A percentile compares a stretch with the other conserved stretches of the same genome.
Evolutionary conservation across 2,329 filamentous ascomycete species (phyloP).

Genomic region (Xylaria sp.): DNA sequence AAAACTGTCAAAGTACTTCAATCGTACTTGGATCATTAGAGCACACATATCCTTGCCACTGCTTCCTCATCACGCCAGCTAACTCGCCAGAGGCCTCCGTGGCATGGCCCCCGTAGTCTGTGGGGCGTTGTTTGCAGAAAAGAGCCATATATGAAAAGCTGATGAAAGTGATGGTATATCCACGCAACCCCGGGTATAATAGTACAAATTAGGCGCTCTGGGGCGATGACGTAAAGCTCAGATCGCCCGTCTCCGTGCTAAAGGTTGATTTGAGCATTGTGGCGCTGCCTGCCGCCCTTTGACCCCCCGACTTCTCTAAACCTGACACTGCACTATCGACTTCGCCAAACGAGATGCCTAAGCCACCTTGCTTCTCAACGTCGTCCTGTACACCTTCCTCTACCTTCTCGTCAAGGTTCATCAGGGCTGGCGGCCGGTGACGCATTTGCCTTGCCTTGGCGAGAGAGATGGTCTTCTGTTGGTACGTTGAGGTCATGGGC

Average conservation of each 20-base stretch:
- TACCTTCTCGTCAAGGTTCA: slow-evolving; percentile 70
- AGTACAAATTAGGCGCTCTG: slow-evolving; percentile 44
- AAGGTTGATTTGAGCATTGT: slow-evolving; percentile 47
- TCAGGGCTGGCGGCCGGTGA: slow-evolving; percentile 88
- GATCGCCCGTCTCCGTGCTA: slow-evolving; percentile 47
- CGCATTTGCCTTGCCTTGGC: slow-evolving; percentile 88
- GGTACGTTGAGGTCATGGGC: slow-evolving; percentile 89
- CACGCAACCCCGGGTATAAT: slow-evolving; percentile 10
- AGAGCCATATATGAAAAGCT: slow-evolving; percentile 20
- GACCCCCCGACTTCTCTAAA: slow-evolving; percentile 50
- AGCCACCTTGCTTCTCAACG: slow-evolving; percentile 49
- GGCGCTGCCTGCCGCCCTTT: slow-evolving; percentile 49
- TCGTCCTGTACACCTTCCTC: slow-evolving; percentile 45
- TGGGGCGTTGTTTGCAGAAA: slow-evolving; percentile 4
- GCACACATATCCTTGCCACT: neutral
- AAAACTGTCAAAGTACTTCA: neutral
- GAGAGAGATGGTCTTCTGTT: slow-evolving; percentile 95
- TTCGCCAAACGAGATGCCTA: slow-evolving; percentile 53
- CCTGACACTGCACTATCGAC: slow-evolving; percentile 53
- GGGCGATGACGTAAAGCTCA: slow-evolving; percentile 42
- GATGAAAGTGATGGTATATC: slow-evolving; percentile 17
- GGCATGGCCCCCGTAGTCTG: neutral
- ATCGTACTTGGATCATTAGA: neutral
- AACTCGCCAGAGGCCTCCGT: slow-evolving; percentile 8
- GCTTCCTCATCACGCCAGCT: neutral